Base-by-base conservation (phyloP, 805 yeast genomes). In the Candida ponderosae region DNA sequence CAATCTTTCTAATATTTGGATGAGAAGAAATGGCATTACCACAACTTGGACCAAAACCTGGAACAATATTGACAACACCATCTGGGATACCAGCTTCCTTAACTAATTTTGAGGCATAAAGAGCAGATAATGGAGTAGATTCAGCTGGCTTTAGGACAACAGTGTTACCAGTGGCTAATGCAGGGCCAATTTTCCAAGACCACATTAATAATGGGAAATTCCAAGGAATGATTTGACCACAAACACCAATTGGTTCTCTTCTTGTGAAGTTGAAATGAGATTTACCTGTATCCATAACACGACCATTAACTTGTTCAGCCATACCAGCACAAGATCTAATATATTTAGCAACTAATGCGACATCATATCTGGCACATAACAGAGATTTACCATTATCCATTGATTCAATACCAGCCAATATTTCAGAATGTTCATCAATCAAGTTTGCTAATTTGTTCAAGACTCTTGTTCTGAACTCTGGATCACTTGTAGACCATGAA, bases 191-290 rank as follows among this genome's bases (percentile, higher is more conserved):
- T 54, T 85, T 85, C 87, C 94, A 86, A 33, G 90, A 72, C 68
- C 84, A 76, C 81, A 85, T 82, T 65, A 86, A 71, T 55, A 85
- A 68, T 47, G 96, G 96, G 76, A 86, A 86, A 66, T 86, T 86
- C 95, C 95, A 86, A 50, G 96, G 95, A 54, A 84, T 85, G 51
- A 86, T 81, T 58, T 83, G 87, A 44, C 93, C 88, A 63, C 89
- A 81, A 38, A 85, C 94, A 59, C 95, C 95, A 48, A 82, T 67
- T 43, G 96, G 94, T 64, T 85, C 95, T 60, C 80, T 75, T 58
- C 74, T 70, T 38, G 84, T 73, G 62, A 77, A 79, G 47, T 70
- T 71, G 54, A 81, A 73, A 58, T 81, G 79, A 38, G 73, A 57
- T 42, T 64, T 59, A 44, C 85, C 88, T 24, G 87, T 74, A 53